Evolutionary conservation across 768 basidiomycete genomes (phyloP), one percentile per base, ranked within the genome.

Genomic region (Lactifluus piperatus): DNA sequence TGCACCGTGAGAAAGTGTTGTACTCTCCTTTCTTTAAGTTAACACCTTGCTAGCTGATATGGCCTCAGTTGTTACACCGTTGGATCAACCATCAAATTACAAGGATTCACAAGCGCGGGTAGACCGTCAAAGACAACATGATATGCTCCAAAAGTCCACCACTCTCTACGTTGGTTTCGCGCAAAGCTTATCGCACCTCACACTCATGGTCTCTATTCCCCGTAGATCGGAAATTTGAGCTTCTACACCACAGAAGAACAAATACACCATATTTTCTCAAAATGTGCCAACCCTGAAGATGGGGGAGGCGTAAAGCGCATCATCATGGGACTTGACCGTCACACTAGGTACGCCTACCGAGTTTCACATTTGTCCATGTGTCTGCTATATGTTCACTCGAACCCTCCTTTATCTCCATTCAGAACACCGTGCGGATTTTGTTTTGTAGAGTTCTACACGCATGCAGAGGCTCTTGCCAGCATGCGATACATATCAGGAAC

Each of bases 401-500:
- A n/a, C 57, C 18, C n/a, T 56, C 60, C 51, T 67, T 60, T 27
- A 47, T 60, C 13, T 34, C 8, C 10, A 26, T 55, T 14, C 68
- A 91, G 90, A 68, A 94, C 91, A 49, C 94, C 91, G 0, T 94
- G 91, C 67, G 88, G 95, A 24, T 94, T 97, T 72, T 94, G 95
- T 75, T 97, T 94, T 66, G 94, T 94, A 58, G 91, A 93, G 70
- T 99, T 91, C 70, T 98, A 97, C 70, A 91, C 91, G 10, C 93
- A 97, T 68, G 78, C 84, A 5, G 94, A 98, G 72, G 95, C 97
- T 18, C 77, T 97, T 41, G 90, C 93, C 43, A 86, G 88, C 62
- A 85, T 98, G 82, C 85, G 88, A 49, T 94, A 97, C 71, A 83
- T 98, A 66, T 93, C 90, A 51, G 97, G 95, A n/a, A 94, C 94